Conservation (phyloP, 768 basidiomycete species). For the Calocera cornea region DNA sequence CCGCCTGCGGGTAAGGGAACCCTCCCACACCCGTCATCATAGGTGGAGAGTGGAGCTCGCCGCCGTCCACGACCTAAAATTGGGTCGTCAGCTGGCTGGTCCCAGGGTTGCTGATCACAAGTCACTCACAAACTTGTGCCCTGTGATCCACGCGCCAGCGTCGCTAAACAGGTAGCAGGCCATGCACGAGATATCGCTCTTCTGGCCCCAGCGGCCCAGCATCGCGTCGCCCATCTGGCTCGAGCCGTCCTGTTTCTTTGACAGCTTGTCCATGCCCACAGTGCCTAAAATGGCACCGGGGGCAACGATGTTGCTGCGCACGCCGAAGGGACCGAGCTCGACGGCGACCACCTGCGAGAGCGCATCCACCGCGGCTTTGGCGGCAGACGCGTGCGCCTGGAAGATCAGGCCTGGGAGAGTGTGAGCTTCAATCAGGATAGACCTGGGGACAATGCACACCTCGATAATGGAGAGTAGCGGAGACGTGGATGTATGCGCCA, state of each 20-base stretch:
- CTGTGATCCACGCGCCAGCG: constrained; percentile 19
- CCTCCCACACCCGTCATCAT: not conserved
- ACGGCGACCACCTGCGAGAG: constrained; percentile 73
- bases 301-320: constrained; percentile 76
- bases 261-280: constrained; percentile 37
- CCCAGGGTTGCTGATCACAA: not conserved
- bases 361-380: constrained; percentile 89
- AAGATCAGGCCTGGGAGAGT: constrained; percentile 51
- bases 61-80: constrained; percentile 26
- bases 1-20: constrained; percentile 11
- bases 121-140: constrained; percentile 24
- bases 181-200: not conserved
- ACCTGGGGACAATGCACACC: constrained; percentile 31
- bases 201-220: not conserved
- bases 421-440: not conserved
- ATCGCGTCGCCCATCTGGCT: constrained; percentile 6
- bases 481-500: constrained; percentile 81
- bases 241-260: constrained; percentile 18
- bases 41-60: constrained; percentile 12
- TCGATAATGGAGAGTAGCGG: constrained; percentile 73
- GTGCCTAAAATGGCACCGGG: constrained; percentile 65
- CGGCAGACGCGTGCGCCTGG: constrained; percentile 88
- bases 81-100: not conserved
- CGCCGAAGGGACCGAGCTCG: constrained; percentile 90
- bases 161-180: constrained; percentile 10